A percentile compares a stretch with the other conserved stretches of the same genome.
phyloP scores from a whole-genome alignment of 495 filamentous ascomycete genomes.

The Xylaria telfairii region DNA sequence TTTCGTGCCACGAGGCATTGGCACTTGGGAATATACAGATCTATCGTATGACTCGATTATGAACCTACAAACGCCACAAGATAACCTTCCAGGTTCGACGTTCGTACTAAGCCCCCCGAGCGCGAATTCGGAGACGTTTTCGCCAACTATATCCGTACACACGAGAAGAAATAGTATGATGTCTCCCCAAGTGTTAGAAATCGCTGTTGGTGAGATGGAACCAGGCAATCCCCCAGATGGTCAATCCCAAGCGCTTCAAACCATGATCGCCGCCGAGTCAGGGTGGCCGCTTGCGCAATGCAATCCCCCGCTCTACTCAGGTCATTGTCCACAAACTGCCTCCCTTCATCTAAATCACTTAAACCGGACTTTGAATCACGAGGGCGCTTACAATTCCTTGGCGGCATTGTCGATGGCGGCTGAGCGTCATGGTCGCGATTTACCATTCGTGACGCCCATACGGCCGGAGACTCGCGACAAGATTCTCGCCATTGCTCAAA shows the following conservation, averaged over 20 bases:
- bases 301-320: conserved; percentile 57
- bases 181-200: conserved; percentile 40
- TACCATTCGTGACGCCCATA: conserved; percentile 55
- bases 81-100: conserved; percentile 40
- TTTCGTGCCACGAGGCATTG: conserved; percentile 33
- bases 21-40: neutral
- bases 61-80: conserved; percentile 9
- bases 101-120: conserved; percentile 28
- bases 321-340: conserved; percentile 61
- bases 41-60: neutral
- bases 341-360: conserved; percentile 63
- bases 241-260: conserved; percentile 54
- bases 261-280: conserved; percentile 58
- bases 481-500: conserved; percentile 67
- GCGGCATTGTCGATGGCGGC: conserved; percentile 45
- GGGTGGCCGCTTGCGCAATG: conserved; percentile 65
- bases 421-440: conserved; percentile 46
- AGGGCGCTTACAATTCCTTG: conserved; percentile 52
- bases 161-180: conserved; percentile 54
- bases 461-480: conserved; percentile 61
- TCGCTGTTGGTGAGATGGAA: conserved; percentile 33
- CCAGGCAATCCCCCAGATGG: conserved; percentile 31
- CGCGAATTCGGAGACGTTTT: conserved; percentile 46
- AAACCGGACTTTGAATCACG: conserved; percentile 62
- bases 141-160: conserved; percentile 46